Percentiles rank a stretch among this genome's conserved stretches.
phyloP scores from a whole-genome alignment of 768 basidiomycete species.

The Tubosaeta brunneosetosa region DNA sequence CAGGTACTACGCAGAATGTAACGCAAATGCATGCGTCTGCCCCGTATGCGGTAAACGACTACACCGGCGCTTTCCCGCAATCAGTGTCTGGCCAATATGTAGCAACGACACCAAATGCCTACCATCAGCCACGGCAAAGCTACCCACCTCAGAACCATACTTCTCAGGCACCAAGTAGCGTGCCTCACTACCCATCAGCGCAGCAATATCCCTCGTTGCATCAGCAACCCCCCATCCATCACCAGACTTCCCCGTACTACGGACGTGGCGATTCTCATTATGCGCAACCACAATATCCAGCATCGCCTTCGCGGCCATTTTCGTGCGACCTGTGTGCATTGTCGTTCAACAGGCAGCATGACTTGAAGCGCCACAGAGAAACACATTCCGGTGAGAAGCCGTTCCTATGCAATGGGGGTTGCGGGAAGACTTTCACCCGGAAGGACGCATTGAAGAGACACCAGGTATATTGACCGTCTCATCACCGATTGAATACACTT shows the following conservation, averaged over 20 bases:
- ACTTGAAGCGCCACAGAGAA: slow-evolving; percentile 78
- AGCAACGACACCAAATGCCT: slow-evolving; percentile 9
- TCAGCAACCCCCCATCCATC: slow-evolving; percentile 13
- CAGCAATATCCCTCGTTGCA: slow-evolving; percentile 27
- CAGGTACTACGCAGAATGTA: slow-evolving; percentile 16
- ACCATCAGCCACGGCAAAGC: slow-evolving; percentile 23
- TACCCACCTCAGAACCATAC: slow-evolving; percentile 25
- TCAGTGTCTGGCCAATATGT: slow-evolving; percentile 22
- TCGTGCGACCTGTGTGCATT: slow-evolving; percentile 70
- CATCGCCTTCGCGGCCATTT: slow-evolving; percentile 59
- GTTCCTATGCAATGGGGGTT: slow-evolving; percentile 76
- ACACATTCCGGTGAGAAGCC: slow-evolving; percentile 86
- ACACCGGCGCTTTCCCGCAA: slow-evolving; percentile 14
- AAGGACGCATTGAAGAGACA: slow-evolving; percentile 85
- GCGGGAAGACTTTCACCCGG: slow-evolving; percentile 82
- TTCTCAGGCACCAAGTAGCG: slow-evolving; percentile 32
- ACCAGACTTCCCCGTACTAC: slow-evolving; percentile 33
- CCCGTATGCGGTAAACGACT: slow-evolving; percentile 22
- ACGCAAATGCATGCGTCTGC: slow-evolving; percentile 15
- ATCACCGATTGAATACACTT: slow-evolving; percentile 3
- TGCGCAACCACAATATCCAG: slow-evolving; percentile 44
- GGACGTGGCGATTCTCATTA: slow-evolving; percentile 26
- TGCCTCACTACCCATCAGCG: slow-evolving; percentile 27
- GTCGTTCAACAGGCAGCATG: slow-evolving; percentile 83
- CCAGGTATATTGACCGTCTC: slow-evolving; percentile 47